Percentiles rank a stretch among this genome's conserved stretches.
These are phyloP conservation scores for Dactylonectria estremocensis DNA, from an alignment of 2,329 filamentous ascomycete genomes.

Conservation along the genomic window DNA sequence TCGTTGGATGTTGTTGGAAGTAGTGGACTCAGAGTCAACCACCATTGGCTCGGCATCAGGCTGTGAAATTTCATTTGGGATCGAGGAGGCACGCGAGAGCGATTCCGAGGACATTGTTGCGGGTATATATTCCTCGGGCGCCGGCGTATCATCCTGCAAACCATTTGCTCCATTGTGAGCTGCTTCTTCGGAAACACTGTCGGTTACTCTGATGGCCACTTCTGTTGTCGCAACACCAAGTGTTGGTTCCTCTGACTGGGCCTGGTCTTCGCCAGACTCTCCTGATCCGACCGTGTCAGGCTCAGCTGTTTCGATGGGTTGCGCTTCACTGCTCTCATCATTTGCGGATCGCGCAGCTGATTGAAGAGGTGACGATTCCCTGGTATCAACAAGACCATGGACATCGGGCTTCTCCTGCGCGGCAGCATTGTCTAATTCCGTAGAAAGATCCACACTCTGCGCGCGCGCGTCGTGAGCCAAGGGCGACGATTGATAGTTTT, in stretches of 20 bases:
- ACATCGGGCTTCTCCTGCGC: background rate
- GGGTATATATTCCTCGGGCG: background rate
- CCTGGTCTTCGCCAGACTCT: background rate
- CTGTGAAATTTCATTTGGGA: background rate
- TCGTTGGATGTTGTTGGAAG: background rate
- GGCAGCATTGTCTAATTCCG: slow-evolving; percentile 6
- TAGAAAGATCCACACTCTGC: slow-evolving; percentile 29
- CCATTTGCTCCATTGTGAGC: background rate
- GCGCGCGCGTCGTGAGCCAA: slow-evolving; percentile 8
- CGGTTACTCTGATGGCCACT: background rate
- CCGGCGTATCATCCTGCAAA: background rate
- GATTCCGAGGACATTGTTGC: background rate
- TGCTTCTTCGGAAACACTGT: background rate
- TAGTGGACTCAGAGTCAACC: background rate
- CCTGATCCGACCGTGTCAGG: background rate
- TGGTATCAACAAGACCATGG: slow-evolving; percentile 9
- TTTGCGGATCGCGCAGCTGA: slow-evolving; percentile 16
- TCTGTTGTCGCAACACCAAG: too few species aligned
- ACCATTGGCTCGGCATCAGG: background rate
- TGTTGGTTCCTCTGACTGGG: background rate
- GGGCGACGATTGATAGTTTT: slow-evolving; percentile 27
- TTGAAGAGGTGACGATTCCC: slow-evolving; percentile 25
- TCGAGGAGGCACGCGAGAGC: background rate
- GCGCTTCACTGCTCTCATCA: background rate
- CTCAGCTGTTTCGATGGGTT: background rate